phyloP scores from a whole-genome alignment of 2,329 filamentous ascomycete species.

The Achaetomium macrosporum region DNA sequence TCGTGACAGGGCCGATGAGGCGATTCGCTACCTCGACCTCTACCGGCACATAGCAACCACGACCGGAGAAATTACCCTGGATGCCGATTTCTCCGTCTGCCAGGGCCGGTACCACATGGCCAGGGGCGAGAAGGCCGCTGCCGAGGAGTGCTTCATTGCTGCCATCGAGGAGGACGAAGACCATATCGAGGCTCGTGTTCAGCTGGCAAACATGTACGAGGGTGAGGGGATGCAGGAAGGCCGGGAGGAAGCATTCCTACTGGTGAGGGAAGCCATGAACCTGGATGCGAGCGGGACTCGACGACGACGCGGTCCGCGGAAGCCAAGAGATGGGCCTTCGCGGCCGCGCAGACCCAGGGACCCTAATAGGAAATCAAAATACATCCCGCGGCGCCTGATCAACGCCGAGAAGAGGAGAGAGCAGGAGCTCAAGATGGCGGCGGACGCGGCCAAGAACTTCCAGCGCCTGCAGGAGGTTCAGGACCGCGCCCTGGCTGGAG shows the following conservation, averaged over 20 bases:
- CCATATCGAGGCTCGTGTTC: conserved; percentile 69
- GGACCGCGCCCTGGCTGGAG: conserved; percentile 24
- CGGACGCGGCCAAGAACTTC: conserved; percentile 32
- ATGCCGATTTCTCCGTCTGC: conserved; percentile 48
- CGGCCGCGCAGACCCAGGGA: conserved; percentile 22
- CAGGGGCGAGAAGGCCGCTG: conserved; percentile 57
- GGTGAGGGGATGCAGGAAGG: conserved; percentile 53
- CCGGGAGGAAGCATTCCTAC: conserved; percentile 66
- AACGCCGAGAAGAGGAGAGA: conserved; percentile 40
- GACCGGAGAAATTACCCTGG: conserved; percentile 31
- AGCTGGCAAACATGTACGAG: conserved; percentile 81
- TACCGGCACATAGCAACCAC: conserved; percentile 45
- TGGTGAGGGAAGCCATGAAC: conserved; percentile 68
- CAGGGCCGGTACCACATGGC: conserved; percentile 65
- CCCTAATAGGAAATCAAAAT: conserved; percentile 28
- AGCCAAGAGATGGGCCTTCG: conserved; percentile 22
- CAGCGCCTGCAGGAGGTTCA: conserved; percentile 39
- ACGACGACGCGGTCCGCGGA: conserved; percentile 21
- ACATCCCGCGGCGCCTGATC: conserved; percentile 42
- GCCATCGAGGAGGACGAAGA: conserved; percentile 66
- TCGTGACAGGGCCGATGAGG: conserved; percentile 32
- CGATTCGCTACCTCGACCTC: conserved; percentile 52
- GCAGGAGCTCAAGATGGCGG: conserved; percentile 37
- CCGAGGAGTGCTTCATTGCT: conserved; percentile 70
- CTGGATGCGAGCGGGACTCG: conserved; percentile 43